Conservation (phyloP, 2,329 filamentous ascomycete genomes). For the Monilinia fructigena region DNA sequence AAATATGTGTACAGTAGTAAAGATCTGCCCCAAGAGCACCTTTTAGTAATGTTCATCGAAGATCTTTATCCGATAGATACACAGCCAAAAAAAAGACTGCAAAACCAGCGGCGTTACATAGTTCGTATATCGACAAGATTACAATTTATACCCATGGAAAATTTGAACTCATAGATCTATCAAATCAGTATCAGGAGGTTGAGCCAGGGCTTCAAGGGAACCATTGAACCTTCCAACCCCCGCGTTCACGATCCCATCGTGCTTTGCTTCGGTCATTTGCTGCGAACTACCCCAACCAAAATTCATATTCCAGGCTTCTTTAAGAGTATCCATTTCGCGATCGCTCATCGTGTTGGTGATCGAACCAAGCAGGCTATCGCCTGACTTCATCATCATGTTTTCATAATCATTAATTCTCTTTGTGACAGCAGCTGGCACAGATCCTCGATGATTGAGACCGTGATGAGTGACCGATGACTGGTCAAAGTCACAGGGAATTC, state of each 20-base stretch:
- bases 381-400: slow-evolving; percentile 37
- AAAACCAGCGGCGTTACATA: background rate
- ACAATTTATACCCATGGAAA: background rate
- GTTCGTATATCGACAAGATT: background rate
- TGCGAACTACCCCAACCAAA: slow-evolving; percentile 32
- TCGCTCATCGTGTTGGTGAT: slow-evolving; percentile 35
- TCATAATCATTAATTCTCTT: slow-evolving; percentile 36
- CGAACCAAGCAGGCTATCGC: slow-evolving; percentile 31
- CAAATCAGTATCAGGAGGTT: background rate
- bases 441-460: slow-evolving; percentile 10
- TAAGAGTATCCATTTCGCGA: slow-evolving; percentile 31
- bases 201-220: slow-evolving; percentile 29
- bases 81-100: background rate
- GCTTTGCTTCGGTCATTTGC: slow-evolving; percentile 25
- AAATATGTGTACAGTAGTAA: slow-evolving; percentile 1
- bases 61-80: slow-evolving; percentile 1
- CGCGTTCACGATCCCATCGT: slow-evolving; percentile 34
- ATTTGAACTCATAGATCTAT: background rate
- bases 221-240: slow-evolving; percentile 37
- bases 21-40: background rate
- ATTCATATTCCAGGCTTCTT: slow-evolving; percentile 35
- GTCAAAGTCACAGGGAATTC: slow-evolving; percentile 38
- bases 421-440: slow-evolving; percentile 25
- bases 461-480: slow-evolving; percentile 32
- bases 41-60: background rate